These are phyloP conservation scores for Fusarium sp. DNA, from an alignment of 2,329 filamentous ascomycete species.

Conservation along the genomic window DNA sequence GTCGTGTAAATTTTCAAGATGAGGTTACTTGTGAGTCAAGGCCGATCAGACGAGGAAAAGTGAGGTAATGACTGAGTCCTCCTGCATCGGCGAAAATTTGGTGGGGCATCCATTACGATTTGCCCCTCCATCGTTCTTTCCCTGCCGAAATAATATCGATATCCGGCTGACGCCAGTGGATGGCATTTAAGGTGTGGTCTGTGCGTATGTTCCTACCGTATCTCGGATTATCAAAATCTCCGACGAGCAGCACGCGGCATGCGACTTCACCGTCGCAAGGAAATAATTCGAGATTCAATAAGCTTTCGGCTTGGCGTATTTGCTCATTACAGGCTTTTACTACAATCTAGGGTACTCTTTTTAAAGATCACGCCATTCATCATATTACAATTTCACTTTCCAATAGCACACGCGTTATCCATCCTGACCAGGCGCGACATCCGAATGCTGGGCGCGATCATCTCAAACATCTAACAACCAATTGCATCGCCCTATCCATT, in stretches of 20 bases:
- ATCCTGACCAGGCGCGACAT: slow-evolving; percentile 6
- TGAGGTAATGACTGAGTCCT: slow-evolving; percentile 46
- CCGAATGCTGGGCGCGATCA: slow-evolving; percentile 13
- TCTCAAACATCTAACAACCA: not conserved
- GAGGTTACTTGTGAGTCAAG: slow-evolving; percentile 44
- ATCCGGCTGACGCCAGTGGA: slow-evolving; percentile 39
- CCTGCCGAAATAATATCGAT: slow-evolving; percentile 19
- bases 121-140: slow-evolving; percentile 47
- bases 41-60: slow-evolving; percentile 41
- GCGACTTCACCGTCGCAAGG: slow-evolving; percentile 21
- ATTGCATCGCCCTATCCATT: slow-evolving; percentile 1
- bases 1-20: slow-evolving; percentile 6
- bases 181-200: slow-evolving; percentile 54
- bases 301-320: slow-evolving; percentile 7
- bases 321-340: not conserved
- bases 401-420: not conserved
- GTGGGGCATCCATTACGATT: slow-evolving; percentile 45
- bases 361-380: not conserved
- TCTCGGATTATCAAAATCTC: slow-evolving; percentile 45
- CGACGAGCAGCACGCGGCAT: slow-evolving; percentile 15
- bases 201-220: slow-evolving; percentile 37
- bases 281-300: slow-evolving; percentile 10
- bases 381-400: not conserved
- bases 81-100: slow-evolving; percentile 48
- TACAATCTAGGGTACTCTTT: not conserved